Base-by-base conservation (phyloP, 495 filamentous ascomycete species). In the Neurospora sp. region DNA sequence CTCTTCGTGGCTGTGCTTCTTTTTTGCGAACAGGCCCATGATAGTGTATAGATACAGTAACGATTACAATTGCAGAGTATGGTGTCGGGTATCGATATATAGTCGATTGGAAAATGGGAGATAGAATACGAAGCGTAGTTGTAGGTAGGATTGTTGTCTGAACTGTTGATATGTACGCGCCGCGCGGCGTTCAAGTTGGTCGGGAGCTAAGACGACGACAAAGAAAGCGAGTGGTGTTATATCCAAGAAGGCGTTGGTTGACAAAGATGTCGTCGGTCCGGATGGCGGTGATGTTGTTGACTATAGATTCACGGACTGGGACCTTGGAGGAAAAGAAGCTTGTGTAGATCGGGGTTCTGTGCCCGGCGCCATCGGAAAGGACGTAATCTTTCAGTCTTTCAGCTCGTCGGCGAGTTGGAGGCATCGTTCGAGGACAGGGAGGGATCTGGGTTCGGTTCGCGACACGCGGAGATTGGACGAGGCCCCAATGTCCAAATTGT, bases 1-100 rank as follows among this genome's bases (percentile, higher is more conserved):
- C 68, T 85, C 81, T 72, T 87, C 88, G 40, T 80, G 44, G 68
- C 73, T 75, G 45, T 92, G 87, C 79, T 90, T 90, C 83, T 91
- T 94, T 81, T 90, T 91, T 70, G 95, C 84, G 40, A 94, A 83
- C 5, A 65, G 53, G 53, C 53, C 53, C 53, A 65, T 65, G 53
- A 8, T 65, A 27, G 17, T 17, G 53, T 65, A 35, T 17, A 37
- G 14, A 65, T 35, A 35, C 53, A 65, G 53, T 37, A 65, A 35
- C 53, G 27, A 65, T 35, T 65, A 17, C 27, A 6, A 61, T 31
- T 59, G 45, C 12, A 35, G 22, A 17, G 7, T 65, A 35, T 35
- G 53, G 27, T 35, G 53, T 65, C 53, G 53, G 27, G 27, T 65
- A 65, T 16, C 14, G 53, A 37, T 65, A 35, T 65, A 16, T 31